Base-by-base conservation (phyloP, 2,329 filamentous ascomycete species). In the Fusarium nelsonii region DNA sequence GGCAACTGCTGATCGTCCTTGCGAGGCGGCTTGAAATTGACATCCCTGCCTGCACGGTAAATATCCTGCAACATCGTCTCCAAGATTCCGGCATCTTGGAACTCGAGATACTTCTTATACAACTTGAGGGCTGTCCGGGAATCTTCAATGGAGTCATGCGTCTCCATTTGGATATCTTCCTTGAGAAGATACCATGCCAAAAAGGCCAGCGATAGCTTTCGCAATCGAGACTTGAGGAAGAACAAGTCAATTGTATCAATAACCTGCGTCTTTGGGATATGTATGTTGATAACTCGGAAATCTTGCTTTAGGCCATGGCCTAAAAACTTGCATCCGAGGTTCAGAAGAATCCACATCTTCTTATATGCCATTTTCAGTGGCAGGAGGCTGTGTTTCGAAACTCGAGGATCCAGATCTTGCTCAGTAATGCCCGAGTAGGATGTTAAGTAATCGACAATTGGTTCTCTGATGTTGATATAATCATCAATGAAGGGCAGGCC, bases 201-300 rank as follows among this genome's bases (percentile, higher is more conserved):
- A 78, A 97, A 98, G 30, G 95, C 92, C 20, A 99, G 85, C 9
- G 92, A 96, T 3, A 99, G 87, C 76, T 94, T 96, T n/a, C 97
- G 90, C 54, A 93, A 87, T 33, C 93, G 91, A 16, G 88, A 85
- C 58, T 91, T 89, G 61, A 97, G 89, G 80, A 92, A 97, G 82
- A 97, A 98, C 3, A 97, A 85, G 68, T 97, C 91, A 71, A 94
- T 94, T 0, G 97, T 99, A 80, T 99, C 96, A 57, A 99, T 93
- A 36, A 97, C 91, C 78, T 99, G 96, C 5, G 88, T 81, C 76
- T 91, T 92, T 2, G 97, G 96, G 0, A 99, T 92, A 78, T 97
- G 93, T 58, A 99, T 97, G 79, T 99, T 99, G 81, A 97, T 97
- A 58, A 97, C 97, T 54, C 96, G 93, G 81, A 99, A 98, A 80